Conservation (phyloP, 176 grass and related monocot species). For the Miscanthus lutarioriparius region DNA sequence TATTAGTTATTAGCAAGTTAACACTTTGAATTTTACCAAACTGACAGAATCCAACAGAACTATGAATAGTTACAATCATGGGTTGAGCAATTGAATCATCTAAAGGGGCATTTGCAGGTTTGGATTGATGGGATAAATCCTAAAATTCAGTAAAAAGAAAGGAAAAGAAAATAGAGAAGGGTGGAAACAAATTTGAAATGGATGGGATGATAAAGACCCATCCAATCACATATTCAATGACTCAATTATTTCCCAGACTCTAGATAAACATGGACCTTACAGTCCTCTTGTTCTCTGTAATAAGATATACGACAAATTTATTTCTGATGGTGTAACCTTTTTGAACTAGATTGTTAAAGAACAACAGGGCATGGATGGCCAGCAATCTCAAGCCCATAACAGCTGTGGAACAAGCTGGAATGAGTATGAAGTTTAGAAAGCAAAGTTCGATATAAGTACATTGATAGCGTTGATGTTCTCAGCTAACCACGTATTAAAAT, state of each 20-base stretch:
- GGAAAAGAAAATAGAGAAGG: neutral
- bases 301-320: neutral
- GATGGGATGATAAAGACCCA: neutral
- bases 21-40: neutral
- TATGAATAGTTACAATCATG: neutral
- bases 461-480: neutral
- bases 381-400: neutral
- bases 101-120: neutral
- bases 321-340: slow-evolving; percentile 5
- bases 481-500: neutral
- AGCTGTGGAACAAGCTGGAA: neutral
- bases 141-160: neutral
- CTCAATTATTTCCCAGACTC: neutral
- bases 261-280: neutral
- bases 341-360: slow-evolving; percentile 6
- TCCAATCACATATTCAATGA: neutral
- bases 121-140: neutral
- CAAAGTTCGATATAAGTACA: slow-evolving; percentile 11
- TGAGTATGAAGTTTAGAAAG: slow-evolving; percentile 9
- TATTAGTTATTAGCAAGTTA: slow-evolving; percentile 25
- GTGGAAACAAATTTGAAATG: neutral
- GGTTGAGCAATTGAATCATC: neutral
- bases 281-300: neutral
- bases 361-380: neutral
- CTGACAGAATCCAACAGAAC: slow-evolving; percentile 18